Evolutionary conservation across 2,329 filamentous ascomycete species (phyloP).

Genomic region (Fusarium temperatum): DNA sequence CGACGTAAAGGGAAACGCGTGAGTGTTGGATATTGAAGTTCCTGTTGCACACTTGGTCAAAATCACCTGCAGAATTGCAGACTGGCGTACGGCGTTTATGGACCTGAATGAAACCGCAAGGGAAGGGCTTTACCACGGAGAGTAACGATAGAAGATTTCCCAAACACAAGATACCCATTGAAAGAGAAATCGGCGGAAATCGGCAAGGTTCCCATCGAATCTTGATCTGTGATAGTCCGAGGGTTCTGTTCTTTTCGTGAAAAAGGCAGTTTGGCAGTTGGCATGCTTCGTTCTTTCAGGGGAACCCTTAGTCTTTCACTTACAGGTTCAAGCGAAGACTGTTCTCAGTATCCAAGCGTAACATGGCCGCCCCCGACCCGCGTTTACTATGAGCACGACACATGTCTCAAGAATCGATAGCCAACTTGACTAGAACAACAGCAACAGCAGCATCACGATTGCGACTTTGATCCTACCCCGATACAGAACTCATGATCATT

Average conservation of each 20-base stretch:
- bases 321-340: neutral
- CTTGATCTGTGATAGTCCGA: neutral
- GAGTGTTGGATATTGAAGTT: neutral
- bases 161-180: neutral
- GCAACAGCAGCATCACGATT: neutral
- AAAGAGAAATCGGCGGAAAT: neutral
- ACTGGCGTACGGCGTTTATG: constrained; percentile 8
- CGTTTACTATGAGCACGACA: neutral
- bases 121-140: neutral
- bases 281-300: neutral
- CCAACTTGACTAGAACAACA: neutral
- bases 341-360: neutral
- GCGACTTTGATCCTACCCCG: neutral
- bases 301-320: neutral
- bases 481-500: neutral
- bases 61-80: neutral
- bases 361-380: neutral
- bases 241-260: neutral
- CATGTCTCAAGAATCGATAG: neutral
- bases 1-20: neutral
- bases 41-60: neutral
- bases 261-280: neutral
- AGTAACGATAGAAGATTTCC: neutral
- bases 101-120: neutral
- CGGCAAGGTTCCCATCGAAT: neutral